Evolutionary conservation across 2,329 filamentous ascomycete genomes (phyloP), one percentile per base, ranked within the genome.

Genomic region (Exophiala sp.): DNA sequence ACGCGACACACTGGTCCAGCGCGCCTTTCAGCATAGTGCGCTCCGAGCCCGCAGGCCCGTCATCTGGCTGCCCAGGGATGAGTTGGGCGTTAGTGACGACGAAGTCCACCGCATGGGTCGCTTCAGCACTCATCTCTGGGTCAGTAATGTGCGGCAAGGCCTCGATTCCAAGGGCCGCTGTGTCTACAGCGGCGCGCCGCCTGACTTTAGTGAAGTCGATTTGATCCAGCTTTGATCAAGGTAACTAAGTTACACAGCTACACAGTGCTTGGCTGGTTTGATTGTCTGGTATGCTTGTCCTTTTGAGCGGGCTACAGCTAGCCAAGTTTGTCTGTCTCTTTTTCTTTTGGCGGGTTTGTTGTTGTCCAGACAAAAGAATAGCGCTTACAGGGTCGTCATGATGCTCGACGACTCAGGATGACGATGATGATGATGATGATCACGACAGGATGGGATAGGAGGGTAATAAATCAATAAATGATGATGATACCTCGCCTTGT

Each of bases 41-140:
- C 75, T 96, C 30, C 82, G 93, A 7, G 87, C 90, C 1, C 80
- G 86, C 45, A 79, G 89, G 46, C 93, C 93, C 0, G 88, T 87
- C 0, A 83, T 98, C 21, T 98, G 93, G 93, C 87, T 98, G 38
- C 93, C 93, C 0, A 81, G 85, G 9, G 93, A 98, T 63, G 86
- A 93, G 58, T 69, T 97, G 3, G 93, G 93, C 3, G 80, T 98
- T 50, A 89, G 86, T 58, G 88, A 95, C 60, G 91, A 97, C 60
- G 93, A 98, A 71, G 85, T 97, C 38, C 76, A 77, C 62, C 77
- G 86, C 29, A 95, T 89, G 5, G 78, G 83, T 57, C 75, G 77
- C 41, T 86, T 89, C 65, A 91, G 84, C 64, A 76, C 70, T 34
- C 75, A 76, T 58, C 85, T 97, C 45, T 95, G 89, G 86, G 89